A percentile compares a stretch with the other conserved stretches of the same genome.
phyloP scores from a whole-genome alignment of 2,329 filamentous ascomycete species.

The Dryadomyces sulphureus region DNA sequence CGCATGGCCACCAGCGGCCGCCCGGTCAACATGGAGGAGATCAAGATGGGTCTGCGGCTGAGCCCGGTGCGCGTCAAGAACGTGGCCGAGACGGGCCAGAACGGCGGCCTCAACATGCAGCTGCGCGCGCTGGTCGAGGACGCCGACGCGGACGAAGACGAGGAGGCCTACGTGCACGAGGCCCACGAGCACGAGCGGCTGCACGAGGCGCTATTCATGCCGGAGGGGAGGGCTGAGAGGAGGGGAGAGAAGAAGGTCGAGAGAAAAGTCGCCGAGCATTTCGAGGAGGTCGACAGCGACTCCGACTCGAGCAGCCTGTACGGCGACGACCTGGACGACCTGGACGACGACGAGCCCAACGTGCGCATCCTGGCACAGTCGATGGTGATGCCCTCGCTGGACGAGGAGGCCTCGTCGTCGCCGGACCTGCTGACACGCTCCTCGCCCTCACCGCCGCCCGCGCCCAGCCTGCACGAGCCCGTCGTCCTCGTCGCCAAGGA shows the following conservation, averaged over 20 bases:
- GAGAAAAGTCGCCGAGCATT: slow-evolving; percentile 12
- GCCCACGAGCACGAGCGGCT: slow-evolving; percentile 14
- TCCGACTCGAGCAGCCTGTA: slow-evolving; percentile 27
- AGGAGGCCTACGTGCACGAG: slow-evolving; percentile 11
- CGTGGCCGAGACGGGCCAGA: slow-evolving; percentile 29
- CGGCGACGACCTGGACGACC: slow-evolving; percentile 24
- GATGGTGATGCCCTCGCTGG: slow-evolving; percentile 18
- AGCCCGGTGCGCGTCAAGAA: slow-evolving; percentile 42
- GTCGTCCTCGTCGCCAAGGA: background rate
- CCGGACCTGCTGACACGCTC: slow-evolving; percentile 17
- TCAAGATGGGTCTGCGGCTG: slow-evolving; percentile 52
- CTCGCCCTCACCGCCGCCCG: background rate
- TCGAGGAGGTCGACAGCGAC: slow-evolving; percentile 13
- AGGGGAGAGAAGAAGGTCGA: slow-evolving; percentile 13
- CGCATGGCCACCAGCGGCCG: slow-evolving; percentile 59
- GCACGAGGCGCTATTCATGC: background rate
- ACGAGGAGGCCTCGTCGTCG: slow-evolving; percentile 23
- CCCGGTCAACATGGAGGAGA: slow-evolving; percentile 52
- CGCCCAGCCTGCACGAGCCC: background rate
- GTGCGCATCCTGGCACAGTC: slow-evolving; percentile 31
- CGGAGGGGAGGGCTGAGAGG: background rate
- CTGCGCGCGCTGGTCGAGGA: slow-evolving; percentile 19
- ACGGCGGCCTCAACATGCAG: slow-evolving; percentile 17
- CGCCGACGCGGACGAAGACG: slow-evolving; percentile 14
- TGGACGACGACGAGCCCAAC: slow-evolving; percentile 28